Percentiles rank a stretch among this genome's conserved stretches.
Evolutionary conservation across 192 early-diverging fungal species (phyloP).

Genomic region (Chytriomyces sp.): DNA sequence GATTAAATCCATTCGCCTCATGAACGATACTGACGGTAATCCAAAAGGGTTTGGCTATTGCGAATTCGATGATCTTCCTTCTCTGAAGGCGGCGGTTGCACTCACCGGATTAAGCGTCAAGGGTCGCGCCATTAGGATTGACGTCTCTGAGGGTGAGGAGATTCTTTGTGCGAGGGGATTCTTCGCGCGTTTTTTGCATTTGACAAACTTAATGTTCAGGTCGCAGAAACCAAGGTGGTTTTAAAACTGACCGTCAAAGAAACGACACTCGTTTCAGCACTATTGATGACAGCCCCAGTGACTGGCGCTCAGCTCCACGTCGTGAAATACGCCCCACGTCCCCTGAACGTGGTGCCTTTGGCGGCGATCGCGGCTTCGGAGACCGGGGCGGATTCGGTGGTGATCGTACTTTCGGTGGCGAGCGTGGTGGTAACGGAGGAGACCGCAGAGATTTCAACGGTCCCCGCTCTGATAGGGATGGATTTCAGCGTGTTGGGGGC

Average conservation of each 20-base stretch:
- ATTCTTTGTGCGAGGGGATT: neutral
- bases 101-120: slow-evolving; percentile 65
- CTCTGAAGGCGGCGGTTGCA: slow-evolving; percentile 77
- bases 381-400: slow-evolving; percentile 28
- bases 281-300: slow-evolving; percentile 14
- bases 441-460: slow-evolving; percentile 28
- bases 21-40: slow-evolving; percentile 77
- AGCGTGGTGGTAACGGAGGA: slow-evolving; percentile 32
- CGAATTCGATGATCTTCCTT: slow-evolving; percentile 87
- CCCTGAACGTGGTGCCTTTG: neutral
- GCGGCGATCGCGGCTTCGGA: slow-evolving; percentile 8
- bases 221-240: neutral
- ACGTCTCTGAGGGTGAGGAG: slow-evolving; percentile 85
- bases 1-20: slow-evolving; percentile 78
- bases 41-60: slow-evolving; percentile 96
- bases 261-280: slow-evolving; percentile 42
- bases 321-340: slow-evolving; percentile 3
- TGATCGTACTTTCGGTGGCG: slow-evolving; percentile 12
- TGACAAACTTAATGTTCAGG: neutral
- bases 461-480: slow-evolving; percentile 14
- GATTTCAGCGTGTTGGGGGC: neutral
- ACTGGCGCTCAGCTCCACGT: slow-evolving; percentile 20
- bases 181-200: neutral
- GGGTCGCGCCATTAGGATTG: slow-evolving; percentile 76
- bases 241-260: slow-evolving; percentile 34